These are phyloP conservation scores for Colletotrichum horii DNA, from an alignment of 2,329 filamentous ascomycete genomes.

Conservation along the genomic window DNA sequence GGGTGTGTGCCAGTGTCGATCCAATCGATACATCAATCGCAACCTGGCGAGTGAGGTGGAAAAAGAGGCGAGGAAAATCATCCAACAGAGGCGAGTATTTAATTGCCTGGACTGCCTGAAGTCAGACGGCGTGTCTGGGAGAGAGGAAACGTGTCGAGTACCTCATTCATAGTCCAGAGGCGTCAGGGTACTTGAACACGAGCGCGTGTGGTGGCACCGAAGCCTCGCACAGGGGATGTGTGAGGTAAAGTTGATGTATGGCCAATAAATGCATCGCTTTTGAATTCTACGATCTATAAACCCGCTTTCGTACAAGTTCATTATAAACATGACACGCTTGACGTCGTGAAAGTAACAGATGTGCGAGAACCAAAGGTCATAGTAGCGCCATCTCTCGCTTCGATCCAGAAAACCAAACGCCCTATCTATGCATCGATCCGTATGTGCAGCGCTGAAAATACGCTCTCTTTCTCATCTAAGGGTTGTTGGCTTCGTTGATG, in stretches of 20 bases:
- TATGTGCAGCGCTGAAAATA: background rate
- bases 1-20: slow-evolving; percentile 3
- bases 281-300: slow-evolving; percentile 2
- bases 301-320: background rate
- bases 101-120: slow-evolving; percentile 23
- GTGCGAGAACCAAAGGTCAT: background rate
- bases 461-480: background rate
- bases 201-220: background rate
- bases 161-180: background rate
- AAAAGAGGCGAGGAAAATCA: slow-evolving; percentile 11
- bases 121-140: background rate
- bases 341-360: background rate
- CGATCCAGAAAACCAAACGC: slow-evolving; percentile 11
- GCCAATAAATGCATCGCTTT: background rate
- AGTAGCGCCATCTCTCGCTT: background rate
- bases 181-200: background rate
- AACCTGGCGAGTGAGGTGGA: background rate
- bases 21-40: background rate
- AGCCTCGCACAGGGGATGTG: background rate
- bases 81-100: slow-evolving; percentile 8
- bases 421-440: background rate
- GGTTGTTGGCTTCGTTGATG: slow-evolving; percentile 24
- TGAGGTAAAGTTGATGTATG: background rate
- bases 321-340: background rate
- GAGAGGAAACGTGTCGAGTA: background rate